Evolutionary conservation across 1,284 basidiomycete genomes (phyloP).

Genomic region (Schizophyllum commune): DNA sequence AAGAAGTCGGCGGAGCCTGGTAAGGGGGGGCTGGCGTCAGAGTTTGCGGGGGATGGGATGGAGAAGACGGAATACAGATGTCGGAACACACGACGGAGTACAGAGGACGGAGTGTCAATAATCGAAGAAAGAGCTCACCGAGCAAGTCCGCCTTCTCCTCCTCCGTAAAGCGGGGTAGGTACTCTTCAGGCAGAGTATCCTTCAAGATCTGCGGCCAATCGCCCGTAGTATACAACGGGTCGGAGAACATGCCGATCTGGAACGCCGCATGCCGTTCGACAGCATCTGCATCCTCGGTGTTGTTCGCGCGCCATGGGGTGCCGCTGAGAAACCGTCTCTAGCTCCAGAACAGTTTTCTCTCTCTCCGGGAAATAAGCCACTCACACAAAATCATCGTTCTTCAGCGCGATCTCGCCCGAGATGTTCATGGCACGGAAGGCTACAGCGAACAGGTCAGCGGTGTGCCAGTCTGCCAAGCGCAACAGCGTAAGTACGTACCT

Average conservation of each 20-base stretch:
- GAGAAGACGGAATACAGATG: too few relatives aligned
- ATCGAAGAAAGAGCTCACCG: too few relatives aligned
- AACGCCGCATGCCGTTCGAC: conserved; percentile 40
- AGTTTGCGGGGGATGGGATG: neutral
- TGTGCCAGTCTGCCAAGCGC: neutral
- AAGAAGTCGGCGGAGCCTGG: conserved; percentile 41
- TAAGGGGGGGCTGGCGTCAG: neutral
- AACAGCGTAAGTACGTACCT: conserved; percentile 17
- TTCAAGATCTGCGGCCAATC: conserved; percentile 41
- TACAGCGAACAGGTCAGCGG: conserved; percentile 9
- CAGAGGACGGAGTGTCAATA: too few relatives aligned
- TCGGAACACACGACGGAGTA: too few relatives aligned
- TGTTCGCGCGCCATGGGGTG: conserved; percentile 35
- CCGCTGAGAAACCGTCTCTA: conserved; percentile 25
- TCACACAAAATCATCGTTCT: conserved; percentile 40
- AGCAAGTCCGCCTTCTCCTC: conserved; percentile 33
- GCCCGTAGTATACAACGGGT: conserved; percentile 36
- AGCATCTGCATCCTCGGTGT: conserved; percentile 32
- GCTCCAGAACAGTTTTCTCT: too few relatives aligned
- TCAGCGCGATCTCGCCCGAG: conserved; percentile 38
- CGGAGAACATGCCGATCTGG: conserved; percentile 35
- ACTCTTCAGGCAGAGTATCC: conserved; percentile 33
- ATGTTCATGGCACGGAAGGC: conserved; percentile 39
- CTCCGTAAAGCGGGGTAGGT: conserved; percentile 36
- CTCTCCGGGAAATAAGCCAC: too few relatives aligned